Percentiles rank a stretch among this genome's conserved stretches.
phyloP scores from a whole-genome alignment of 1,284 basidiomycete species.

The Leccinum laetum region DNA sequence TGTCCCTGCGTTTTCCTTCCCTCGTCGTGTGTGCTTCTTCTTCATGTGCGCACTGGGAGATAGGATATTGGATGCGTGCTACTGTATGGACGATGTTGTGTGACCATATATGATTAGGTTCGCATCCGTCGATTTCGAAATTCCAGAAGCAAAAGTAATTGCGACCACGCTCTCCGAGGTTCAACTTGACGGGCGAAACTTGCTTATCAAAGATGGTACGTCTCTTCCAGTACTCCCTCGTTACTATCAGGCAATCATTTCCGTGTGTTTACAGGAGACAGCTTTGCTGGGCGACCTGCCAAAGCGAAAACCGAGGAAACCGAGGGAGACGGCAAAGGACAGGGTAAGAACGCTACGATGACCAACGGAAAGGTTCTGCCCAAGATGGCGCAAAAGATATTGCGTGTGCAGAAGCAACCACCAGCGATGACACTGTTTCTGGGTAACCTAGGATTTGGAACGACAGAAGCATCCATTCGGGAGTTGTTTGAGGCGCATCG shows the following conservation, averaged over 20 bases:
- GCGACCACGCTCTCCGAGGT: constrained; percentile 85
- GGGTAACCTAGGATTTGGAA: constrained; percentile 87
- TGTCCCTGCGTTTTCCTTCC: not conserved
- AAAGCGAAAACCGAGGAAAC: constrained; percentile 2
- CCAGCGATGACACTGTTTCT: constrained; percentile 85
- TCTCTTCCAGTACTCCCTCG: not conserved
- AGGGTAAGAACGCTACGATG: constrained; percentile 27
- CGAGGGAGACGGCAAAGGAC: constrained; percentile 24
- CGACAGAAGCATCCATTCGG: constrained; percentile 77
- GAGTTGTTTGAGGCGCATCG: constrained; percentile 70
- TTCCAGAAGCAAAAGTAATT: constrained; percentile 67
- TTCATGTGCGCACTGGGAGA: not conserved
- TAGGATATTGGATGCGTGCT: not conserved
- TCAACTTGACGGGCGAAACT: constrained; percentile 79
- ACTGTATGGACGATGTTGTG: not conserved
- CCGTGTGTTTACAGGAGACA: constrained; percentile 50
- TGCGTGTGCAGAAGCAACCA: constrained; percentile 81
- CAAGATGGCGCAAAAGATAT: constrained; percentile 83
- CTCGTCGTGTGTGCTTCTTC: not conserved
- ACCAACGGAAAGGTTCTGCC: constrained; percentile 42
- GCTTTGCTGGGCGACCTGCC: constrained; percentile 69
- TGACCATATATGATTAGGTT: constrained; percentile 56
- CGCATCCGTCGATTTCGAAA: constrained; percentile 94
- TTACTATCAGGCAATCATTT: constrained; percentile 14
- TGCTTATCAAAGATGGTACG: constrained; percentile 93